phyloP scores from a whole-genome alignment of 2,329 filamentous ascomycete genomes.

The Epichloe baconii region DNA sequence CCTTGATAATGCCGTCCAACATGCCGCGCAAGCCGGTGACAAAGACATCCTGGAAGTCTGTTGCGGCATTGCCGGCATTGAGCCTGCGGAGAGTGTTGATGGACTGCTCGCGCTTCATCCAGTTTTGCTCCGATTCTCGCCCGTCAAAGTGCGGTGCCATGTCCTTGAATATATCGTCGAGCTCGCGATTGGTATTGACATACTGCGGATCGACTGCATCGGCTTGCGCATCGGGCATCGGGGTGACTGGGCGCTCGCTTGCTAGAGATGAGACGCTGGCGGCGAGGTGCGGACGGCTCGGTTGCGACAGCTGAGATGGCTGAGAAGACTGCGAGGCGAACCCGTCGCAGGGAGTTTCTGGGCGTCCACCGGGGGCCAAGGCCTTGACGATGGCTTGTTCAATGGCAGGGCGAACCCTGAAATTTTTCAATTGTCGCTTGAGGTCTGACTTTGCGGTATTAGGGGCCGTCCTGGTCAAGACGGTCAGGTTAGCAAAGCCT shows the following conservation, averaged over 20 bases:
- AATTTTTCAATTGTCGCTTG: constrained; percentile 71
- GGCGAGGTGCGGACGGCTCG: constrained; percentile 30
- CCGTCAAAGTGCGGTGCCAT: constrained; percentile 79
- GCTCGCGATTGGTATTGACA: constrained; percentile 69
- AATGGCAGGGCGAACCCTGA: constrained; percentile 78
- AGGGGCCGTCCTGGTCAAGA: constrained; percentile 49
- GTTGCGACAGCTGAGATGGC: constrained; percentile 7
- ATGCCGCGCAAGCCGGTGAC: constrained; percentile 57
- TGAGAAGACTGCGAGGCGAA: constrained; percentile 17
- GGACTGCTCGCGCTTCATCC: constrained; percentile 74
- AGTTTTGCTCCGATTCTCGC: constrained; percentile 81
- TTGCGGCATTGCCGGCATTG: constrained; percentile 69
- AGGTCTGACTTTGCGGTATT: constrained; percentile 77
- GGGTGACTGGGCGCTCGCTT: constrained; percentile 43
- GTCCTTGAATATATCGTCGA: constrained; percentile 76
- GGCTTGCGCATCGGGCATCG: constrained; percentile 48
- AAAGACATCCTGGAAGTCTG: constrained; percentile 62
- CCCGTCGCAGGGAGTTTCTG: constrained; percentile 28
- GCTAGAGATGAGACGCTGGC: constrained; percentile 38
- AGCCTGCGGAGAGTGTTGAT: constrained; percentile 64
- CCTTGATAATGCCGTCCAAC: constrained; percentile 81
- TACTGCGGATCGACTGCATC: constrained; percentile 69
- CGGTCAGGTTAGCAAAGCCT: constrained; percentile 4
- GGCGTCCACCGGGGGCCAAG: constrained; percentile 40
- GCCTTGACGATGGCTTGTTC: constrained; percentile 68